Evolutionary conservation across 768 basidiomycete species (phyloP).

Genomic region (Arthromyces matolae): DNA sequence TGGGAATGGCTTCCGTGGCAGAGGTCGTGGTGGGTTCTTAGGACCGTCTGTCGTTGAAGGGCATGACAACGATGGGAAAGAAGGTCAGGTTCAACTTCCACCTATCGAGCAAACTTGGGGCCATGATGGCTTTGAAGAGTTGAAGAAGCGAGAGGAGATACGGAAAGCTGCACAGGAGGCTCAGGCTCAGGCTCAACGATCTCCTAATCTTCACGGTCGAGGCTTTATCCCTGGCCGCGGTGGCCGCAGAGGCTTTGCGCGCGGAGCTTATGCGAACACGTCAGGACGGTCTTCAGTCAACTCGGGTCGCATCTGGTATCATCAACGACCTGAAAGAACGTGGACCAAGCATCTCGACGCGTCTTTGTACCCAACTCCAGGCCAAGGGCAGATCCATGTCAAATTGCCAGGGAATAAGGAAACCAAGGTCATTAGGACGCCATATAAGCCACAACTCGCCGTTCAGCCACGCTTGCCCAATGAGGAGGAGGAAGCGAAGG

Average conservation of each 20-base stretch:
- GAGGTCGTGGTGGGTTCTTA: constrained; percentile 50
- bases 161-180: constrained; percentile 31
- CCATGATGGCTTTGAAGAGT: constrained; percentile 87
- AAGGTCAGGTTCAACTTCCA: constrained; percentile 32
- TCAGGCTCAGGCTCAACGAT: constrained; percentile 26
- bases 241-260: constrained; percentile 40
- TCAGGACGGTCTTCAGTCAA: constrained; percentile 28
- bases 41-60: constrained; percentile 12
- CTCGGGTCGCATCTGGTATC: constrained; percentile 58
- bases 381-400: constrained; percentile 55
- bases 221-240: constrained; percentile 46
- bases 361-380: constrained; percentile 56
- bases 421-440: constrained; percentile 40
- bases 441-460: constrained; percentile 18
- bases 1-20: constrained; percentile 57
- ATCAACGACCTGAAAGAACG: constrained; percentile 72
- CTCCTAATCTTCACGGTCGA: constrained; percentile 40
- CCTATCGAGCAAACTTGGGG: constrained; percentile 73
- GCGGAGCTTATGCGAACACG: constrained; percentile 38
- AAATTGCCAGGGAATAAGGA: constrained; percentile 55
- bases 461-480: constrained; percentile 16
- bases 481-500: constrained; percentile 35
- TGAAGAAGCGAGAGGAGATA: constrained; percentile 71
- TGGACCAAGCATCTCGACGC: constrained; percentile 85
- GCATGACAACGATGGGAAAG: constrained; percentile 13